Evolutionary conservation across 2,329 filamentous ascomycete genomes (phyloP).

Genomic region (Cladophialophora carrionii): DNA sequence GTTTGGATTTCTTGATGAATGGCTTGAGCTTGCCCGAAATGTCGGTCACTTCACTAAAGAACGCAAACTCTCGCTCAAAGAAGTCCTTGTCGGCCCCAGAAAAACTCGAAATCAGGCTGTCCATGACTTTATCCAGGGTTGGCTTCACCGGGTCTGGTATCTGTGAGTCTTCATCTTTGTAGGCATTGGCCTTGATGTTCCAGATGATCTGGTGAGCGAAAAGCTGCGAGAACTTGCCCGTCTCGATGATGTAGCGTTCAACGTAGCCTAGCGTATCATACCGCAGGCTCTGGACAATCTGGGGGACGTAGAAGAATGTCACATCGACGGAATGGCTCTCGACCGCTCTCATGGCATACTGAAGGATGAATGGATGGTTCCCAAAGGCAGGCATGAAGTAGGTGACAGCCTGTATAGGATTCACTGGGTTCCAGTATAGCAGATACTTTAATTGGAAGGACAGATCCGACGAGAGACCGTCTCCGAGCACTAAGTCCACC

Average conservation of each 20-base stretch:
- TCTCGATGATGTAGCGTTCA: conserved; percentile 94
- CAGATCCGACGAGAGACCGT: conserved; percentile 75
- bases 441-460: conserved; percentile 88
- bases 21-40: conserved; percentile 96
- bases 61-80: conserved; percentile 93
- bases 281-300: conserved; percentile 92
- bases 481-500: conserved; percentile 77
- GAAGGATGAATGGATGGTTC: conserved; percentile 89
- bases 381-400: conserved; percentile 90
- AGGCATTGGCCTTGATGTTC: conserved; percentile 99
- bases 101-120: conserved; percentile 80
- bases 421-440: conserved; percentile 88
- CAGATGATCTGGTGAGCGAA: conserved; percentile 99
- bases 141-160: conserved; percentile 92
- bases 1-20: conserved; percentile 86
- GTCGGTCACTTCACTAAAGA: conserved; percentile 94
- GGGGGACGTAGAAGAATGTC: conserved; percentile 98
- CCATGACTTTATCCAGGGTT: conserved; percentile 86
- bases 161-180: conserved; percentile 91
- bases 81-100: conserved; percentile 77
- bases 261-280: conserved; percentile 95
- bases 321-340: conserved; percentile 95
- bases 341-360: conserved; percentile 93
- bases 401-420: conserved; percentile 88
- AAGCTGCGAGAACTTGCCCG: conserved; percentile 93